Conservation (phyloP, 1,284 basidiomycete species). For the Prillingera fragicola region DNA sequence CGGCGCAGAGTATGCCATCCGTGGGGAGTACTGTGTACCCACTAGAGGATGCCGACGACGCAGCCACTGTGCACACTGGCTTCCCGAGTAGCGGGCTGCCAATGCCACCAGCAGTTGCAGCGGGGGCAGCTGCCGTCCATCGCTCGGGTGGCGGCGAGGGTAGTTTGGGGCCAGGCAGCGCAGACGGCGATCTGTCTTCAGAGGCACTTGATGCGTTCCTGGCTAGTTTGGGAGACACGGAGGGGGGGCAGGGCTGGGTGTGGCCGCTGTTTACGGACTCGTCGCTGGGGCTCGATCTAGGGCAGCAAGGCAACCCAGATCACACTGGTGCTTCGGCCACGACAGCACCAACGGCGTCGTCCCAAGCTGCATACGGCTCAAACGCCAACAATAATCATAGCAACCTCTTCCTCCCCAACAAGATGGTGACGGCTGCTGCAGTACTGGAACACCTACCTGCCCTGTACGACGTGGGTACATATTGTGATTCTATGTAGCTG, state of each 20-base stretch:
- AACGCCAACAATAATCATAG: conserved; percentile 1
- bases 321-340: no score
- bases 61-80: no score
- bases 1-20: conserved; percentile 4
- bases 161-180: neutral
- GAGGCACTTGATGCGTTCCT: conserved; percentile 16
- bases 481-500: neutral
- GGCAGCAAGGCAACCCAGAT: no score
- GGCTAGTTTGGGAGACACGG: conserved; percentile 10
- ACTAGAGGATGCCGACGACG: conserved; percentile 6
- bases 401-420: conserved; percentile 8
- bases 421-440: conserved; percentile 17
- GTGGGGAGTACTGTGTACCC: neutral
- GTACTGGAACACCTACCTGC: conserved; percentile 21
- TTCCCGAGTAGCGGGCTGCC: no score
- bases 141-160: neutral
- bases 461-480: conserved; percentile 14
- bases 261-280: conserved; percentile 15
- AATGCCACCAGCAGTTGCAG: no score
- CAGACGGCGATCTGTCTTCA: conserved; percentile 9
- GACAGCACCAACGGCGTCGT: no score
- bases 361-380: no score
- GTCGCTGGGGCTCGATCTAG: conserved; percentile 16
- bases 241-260: conserved; percentile 13
- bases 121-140: no score